phyloP scores from a whole-genome alignment of 257 asterid species.

The Striga asiatica region DNA sequence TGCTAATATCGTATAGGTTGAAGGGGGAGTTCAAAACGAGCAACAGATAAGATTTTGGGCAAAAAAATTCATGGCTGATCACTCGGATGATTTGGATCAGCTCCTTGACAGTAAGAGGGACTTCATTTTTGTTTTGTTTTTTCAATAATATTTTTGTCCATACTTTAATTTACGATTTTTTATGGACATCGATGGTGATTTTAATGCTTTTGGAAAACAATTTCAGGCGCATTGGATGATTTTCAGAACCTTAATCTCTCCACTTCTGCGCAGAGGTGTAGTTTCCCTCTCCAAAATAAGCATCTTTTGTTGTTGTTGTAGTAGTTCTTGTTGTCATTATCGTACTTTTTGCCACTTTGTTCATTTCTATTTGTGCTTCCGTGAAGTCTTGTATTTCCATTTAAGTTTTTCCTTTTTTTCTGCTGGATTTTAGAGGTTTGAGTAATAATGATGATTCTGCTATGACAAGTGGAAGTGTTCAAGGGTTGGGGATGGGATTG shows the following conservation, averaged over 20 bases:
- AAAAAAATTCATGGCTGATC: slow-evolving; percentile 51
- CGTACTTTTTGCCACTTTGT: too few species aligned
- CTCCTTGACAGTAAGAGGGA: slow-evolving; percentile 83
- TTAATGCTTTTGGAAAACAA: slow-evolving; percentile 4
- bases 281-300: neutral
- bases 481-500: slow-evolving; percentile 87
- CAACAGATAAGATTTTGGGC: slow-evolving; percentile 7
- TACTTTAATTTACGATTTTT: too few species aligned
- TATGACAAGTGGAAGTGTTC: slow-evolving; percentile 38
- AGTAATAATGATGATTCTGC: slow-evolving; percentile 11
- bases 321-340: neutral
- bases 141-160: neutral
- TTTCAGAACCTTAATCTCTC: slow-evolving; percentile 82
- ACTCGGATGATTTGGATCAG: slow-evolving; percentile 79
- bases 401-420: slow-evolving; percentile 7
- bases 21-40: slow-evolving; percentile 10
- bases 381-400: neutral
- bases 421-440: slow-evolving; percentile 31
- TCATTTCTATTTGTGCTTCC: neutral
- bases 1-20: too few species aligned
- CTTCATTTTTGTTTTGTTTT: neutral
- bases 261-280: slow-evolving; percentile 68
- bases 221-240: slow-evolving; percentile 99
- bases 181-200: too few species aligned
- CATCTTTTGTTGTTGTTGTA: neutral